A percentile compares a stretch with the other conserved stretches of the same genome.
phyloP scores from a whole-genome alignment of 768 basidiomycete genomes.

The Macrocybe gigantea region DNA sequence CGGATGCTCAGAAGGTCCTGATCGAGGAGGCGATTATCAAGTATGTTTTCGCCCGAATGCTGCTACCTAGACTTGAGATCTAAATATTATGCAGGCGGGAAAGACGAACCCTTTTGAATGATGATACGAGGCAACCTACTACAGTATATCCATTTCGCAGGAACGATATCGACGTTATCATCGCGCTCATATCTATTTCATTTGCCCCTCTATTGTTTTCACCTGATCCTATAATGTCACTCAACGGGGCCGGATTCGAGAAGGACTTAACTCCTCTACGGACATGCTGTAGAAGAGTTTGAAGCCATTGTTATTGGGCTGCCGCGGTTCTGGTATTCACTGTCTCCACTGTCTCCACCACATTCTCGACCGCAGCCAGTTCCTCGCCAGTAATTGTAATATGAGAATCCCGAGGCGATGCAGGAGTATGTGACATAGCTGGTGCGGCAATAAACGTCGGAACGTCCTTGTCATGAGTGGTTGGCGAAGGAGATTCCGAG shows the following conservation, averaged over 20 bases:
- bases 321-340: neutral
- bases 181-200: neutral
- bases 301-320: slow-evolving; percentile 22
- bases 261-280: neutral
- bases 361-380: neutral
- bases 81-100: slow-evolving; percentile 46
- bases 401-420: no score
- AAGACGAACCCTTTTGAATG: slow-evolving; percentile 65
- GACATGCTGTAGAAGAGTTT: neutral
- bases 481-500: neutral
- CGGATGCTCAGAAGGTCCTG: slow-evolving; percentile 70
- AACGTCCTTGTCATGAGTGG: neutral
- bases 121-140: neutral
- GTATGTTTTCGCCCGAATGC: slow-evolving; percentile 26
- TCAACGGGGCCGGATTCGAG: neutral
- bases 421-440: no score
- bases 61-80: neutral
- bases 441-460: neutral
- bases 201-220: neutral
- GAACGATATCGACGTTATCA: neutral
- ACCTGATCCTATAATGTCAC: neutral
- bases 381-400: neutral
- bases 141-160: no score
- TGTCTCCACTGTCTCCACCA: neutral
- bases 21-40: slow-evolving; percentile 69